phyloP scores from a whole-genome alignment of 2,329 filamentous ascomycete genomes.

The Magnaporthales sp. region DNA sequence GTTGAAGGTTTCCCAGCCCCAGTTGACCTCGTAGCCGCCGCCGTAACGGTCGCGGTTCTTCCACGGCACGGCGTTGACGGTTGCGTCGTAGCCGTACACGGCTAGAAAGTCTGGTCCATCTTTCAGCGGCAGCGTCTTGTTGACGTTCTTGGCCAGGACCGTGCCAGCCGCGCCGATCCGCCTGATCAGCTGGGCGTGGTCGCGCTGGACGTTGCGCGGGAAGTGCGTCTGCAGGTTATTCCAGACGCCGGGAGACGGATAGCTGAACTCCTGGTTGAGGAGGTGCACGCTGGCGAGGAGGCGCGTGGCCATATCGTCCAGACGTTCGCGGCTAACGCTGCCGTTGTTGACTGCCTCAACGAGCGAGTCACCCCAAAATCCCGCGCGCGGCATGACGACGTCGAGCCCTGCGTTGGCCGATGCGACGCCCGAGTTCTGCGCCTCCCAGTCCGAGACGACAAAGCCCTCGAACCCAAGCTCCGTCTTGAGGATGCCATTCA shows the following conservation, averaged over 20 bases:
- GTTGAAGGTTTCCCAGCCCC: constrained; percentile 41
- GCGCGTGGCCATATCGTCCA: constrained; percentile 74
- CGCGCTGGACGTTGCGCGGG: constrained; percentile 49
- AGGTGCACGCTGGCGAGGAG: constrained; percentile 37
- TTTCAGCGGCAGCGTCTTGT: constrained; percentile 41
- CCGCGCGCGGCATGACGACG: constrained; percentile 57
- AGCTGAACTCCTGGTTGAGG: constrained; percentile 18
- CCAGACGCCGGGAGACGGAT: constrained; percentile 32
- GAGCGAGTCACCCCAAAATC: constrained; percentile 56
- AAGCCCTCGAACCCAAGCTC: constrained; percentile 61
- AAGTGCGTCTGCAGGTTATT: constrained; percentile 48
- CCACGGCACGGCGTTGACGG: constrained; percentile 27
- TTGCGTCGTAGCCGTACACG: constrained; percentile 57
- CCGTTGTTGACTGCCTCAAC: constrained; percentile 70
- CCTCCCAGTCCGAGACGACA: constrained; percentile 61
- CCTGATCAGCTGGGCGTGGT: constrained; percentile 40
- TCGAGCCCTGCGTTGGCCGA: constrained; percentile 54
- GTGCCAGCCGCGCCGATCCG: constrained; percentile 47
- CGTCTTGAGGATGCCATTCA: constrained; percentile 60
- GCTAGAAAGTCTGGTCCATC: constrained; percentile 39
- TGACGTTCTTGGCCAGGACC: constrained; percentile 55
- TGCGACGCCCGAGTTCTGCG: constrained; percentile 49
- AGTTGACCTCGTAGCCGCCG: constrained; percentile 28
- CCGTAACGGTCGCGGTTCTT: constrained; percentile 36
- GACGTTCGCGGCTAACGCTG: constrained; percentile 57